phyloP scores from a whole-genome alignment of 2,329 filamentous ascomycete species.

The Furcasterigmium furcatum region DNA sequence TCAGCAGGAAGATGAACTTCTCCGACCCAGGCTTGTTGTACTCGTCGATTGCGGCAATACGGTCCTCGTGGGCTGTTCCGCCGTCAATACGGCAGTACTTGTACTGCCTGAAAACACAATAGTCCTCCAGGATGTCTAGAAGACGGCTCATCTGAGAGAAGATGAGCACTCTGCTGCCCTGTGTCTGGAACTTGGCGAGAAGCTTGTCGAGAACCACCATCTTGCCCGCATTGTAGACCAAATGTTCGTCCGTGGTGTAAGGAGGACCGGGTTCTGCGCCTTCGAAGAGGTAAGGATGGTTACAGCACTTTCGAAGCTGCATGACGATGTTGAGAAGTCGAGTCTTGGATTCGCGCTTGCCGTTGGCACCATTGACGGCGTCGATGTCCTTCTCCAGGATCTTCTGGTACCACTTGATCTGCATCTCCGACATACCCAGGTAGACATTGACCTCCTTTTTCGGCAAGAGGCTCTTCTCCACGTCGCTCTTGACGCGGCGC shows the following conservation, averaged over 20 bases:
- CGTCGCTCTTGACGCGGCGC: slow-evolving; percentile 93
- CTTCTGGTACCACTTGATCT: slow-evolving; percentile 98
- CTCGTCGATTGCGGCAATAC: slow-evolving; percentile 95
- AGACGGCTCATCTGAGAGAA: slow-evolving; percentile 99
- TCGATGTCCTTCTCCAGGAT: slow-evolving; percentile 99
- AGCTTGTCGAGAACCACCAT: slow-evolving; percentile 97
- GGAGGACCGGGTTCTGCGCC: slow-evolving; percentile 95
- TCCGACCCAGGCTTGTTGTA: slow-evolving; percentile 97
- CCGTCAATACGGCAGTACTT: slow-evolving; percentile 98
- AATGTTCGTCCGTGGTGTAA: slow-evolving; percentile 96
- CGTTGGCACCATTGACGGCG: slow-evolving; percentile 92
- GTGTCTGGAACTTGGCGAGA: slow-evolving; percentile 73
- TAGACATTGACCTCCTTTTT: slow-evolving; percentile 98
- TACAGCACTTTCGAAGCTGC: slow-evolving; percentile 98
- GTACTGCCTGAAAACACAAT: slow-evolving; percentile 92
- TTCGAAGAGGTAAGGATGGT: slow-evolving; percentile 97
- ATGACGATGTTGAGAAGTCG: slow-evolving; percentile 97
- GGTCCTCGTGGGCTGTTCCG: slow-evolving; percentile 93
- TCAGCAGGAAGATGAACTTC: slow-evolving; percentile 94
- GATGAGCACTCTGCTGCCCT: slow-evolving; percentile 94
- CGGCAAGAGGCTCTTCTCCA: slow-evolving; percentile 94
- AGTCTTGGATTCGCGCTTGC: slow-evolving; percentile 97
- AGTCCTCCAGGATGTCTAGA: slow-evolving; percentile 95
- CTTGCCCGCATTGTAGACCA: slow-evolving; percentile 91
- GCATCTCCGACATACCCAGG: slow-evolving; percentile 98